phyloP scores from a whole-genome alignment of 1,284 basidiomycete species.

The Heliocybe sulcata region DNA sequence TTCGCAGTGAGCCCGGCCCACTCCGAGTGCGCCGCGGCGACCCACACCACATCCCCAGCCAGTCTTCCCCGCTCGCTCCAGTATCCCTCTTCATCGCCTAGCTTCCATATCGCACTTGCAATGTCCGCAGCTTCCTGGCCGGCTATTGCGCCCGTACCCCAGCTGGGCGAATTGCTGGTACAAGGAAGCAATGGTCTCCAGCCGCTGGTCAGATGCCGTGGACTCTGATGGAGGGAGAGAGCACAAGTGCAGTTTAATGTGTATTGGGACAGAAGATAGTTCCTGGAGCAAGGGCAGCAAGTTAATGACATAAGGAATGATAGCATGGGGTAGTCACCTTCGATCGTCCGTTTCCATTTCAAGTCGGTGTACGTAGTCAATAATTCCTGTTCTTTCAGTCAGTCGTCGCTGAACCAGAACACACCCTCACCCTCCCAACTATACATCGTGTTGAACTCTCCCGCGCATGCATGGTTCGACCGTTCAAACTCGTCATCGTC shows the following conservation, averaged over 20 bases:
- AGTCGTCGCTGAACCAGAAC: constrained; percentile 39
- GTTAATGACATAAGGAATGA: neutral
- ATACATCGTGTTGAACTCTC: constrained; percentile 58
- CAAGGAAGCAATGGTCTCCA: constrained; percentile 35
- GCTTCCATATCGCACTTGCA: constrained; percentile 42
- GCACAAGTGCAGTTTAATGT: constrained; percentile 51
- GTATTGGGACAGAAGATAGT: constrained; percentile 39
- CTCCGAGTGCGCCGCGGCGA: constrained; percentile 53
- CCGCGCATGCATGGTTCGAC: constrained; percentile 58
- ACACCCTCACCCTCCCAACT: constrained; percentile 39
- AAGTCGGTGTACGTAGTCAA: constrained; percentile 54
- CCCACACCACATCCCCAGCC: constrained; percentile 49
- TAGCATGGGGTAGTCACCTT: constrained; percentile 27
- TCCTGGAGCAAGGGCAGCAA: constrained; percentile 25
- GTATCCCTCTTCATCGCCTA: constrained; percentile 54
- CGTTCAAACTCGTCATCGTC: constrained; percentile 50
- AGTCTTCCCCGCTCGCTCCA: constrained; percentile 54
- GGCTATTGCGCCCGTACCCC: constrained; percentile 34
- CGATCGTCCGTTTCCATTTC: constrained; percentile 32
- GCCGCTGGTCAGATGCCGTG: constrained; percentile 42
- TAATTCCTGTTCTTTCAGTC: constrained; percentile 38
- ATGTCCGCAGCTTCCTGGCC: constrained; percentile 40
- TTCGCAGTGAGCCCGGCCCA: constrained; percentile 41
- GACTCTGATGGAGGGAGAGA: constrained; percentile 45
- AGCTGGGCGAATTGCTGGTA: constrained; percentile 37